These are phyloP conservation scores for Fusarium sp. DNA, from an alignment of 2,329 filamentous ascomycete species.

Conservation along the genomic window DNA sequence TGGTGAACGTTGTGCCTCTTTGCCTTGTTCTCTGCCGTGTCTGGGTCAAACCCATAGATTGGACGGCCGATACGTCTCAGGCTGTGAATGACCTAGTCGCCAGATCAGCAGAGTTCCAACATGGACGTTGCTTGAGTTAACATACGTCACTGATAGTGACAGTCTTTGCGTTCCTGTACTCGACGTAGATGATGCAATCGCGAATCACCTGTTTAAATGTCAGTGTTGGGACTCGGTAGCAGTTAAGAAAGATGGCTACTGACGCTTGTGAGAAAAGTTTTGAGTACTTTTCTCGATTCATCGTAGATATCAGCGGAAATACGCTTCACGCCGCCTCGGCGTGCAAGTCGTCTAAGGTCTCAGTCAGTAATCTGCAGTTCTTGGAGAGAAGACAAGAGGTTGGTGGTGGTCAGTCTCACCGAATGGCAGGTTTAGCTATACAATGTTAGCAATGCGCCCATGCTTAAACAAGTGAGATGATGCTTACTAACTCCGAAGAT, in stretches of 20 bases:
- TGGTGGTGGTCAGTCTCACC: slow-evolving; percentile 50
- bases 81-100: slow-evolving; percentile 65
- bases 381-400: neutral
- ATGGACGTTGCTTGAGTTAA: slow-evolving; percentile 9
- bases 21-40: slow-evolving; percentile 40
- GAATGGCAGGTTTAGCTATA: slow-evolving; percentile 65
- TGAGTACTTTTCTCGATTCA: slow-evolving; percentile 66
- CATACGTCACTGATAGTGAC: slow-evolving; percentile 72
- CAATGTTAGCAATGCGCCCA: slow-evolving; percentile 5
- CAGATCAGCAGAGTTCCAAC: slow-evolving; percentile 13
- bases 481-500: slow-evolving; percentile 65
- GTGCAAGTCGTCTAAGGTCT: slow-evolving; percentile 72
- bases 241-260: slow-evolving; percentile 13
- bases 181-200: slow-evolving; percentile 62
- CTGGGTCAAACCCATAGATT: slow-evolving; percentile 69
- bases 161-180: slow-evolving; percentile 70
- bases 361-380: slow-evolving; percentile 12
- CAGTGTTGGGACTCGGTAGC: neutral
- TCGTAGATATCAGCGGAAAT: slow-evolving; percentile 75
- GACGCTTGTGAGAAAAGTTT: slow-evolving; percentile 61
- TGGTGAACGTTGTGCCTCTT: neutral
- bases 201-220: slow-evolving; percentile 60
- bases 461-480: neutral
- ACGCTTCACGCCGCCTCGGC: slow-evolving; percentile 81
- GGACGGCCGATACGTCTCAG: slow-evolving; percentile 62